phyloP scores from a whole-genome alignment of 2,329 filamentous ascomycete genomes.

The Gaeumannomyces sp. region DNA sequence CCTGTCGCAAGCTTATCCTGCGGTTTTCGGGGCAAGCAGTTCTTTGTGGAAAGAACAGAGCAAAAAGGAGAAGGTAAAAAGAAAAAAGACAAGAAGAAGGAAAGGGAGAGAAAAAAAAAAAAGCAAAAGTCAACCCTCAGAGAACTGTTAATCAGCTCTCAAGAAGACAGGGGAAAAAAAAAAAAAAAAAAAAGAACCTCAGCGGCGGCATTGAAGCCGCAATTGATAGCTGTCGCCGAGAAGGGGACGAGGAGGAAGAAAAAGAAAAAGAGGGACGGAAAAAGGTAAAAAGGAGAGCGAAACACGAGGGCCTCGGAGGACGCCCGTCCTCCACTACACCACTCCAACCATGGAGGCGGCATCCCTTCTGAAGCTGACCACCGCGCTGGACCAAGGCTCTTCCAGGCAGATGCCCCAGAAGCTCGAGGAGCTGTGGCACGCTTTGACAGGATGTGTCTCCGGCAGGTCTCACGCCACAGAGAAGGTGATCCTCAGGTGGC shows the following conservation, averaged over 20 bases:
- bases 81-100: neutral
- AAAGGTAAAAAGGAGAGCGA: neutral
- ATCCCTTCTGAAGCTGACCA: constrained; percentile 44
- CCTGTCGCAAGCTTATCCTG: neutral
- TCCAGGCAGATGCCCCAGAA: constrained; percentile 38
- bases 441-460: constrained; percentile 33
- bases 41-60: neutral
- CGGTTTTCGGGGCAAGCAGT: no score
- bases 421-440: constrained; percentile 42
- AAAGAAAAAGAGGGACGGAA: neutral
- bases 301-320: neutral
- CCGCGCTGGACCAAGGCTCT: constrained; percentile 48
- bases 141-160: no score
- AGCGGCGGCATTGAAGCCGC: no score
- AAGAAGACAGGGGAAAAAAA: no score
- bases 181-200: no score
- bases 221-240: no score
- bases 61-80: neutral
- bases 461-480: constrained; percentile 46
- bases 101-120: neutral
- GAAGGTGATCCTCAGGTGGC: constrained; percentile 54
- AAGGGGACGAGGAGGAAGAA: no score
- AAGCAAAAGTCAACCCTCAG: neutral
- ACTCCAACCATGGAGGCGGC: constrained; percentile 13
- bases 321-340: neutral